Evolutionary conservation across 2,329 filamentous ascomycete species (phyloP), one percentile per base, ranked within the genome.

Genomic region (Talaromyces atroroseus): DNA sequence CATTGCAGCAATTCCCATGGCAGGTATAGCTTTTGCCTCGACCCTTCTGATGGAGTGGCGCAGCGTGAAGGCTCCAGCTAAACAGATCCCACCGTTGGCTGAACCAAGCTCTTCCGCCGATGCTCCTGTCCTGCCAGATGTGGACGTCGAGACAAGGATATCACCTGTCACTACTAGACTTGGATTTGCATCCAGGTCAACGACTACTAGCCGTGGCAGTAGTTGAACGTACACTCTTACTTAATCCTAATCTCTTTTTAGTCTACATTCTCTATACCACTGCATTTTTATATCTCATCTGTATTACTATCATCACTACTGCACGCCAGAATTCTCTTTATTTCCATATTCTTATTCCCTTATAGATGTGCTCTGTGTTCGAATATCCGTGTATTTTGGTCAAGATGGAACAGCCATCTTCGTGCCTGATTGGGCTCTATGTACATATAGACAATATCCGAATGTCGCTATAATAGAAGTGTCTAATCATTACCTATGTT

Each of bases 41-140:
- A 57, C 54, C 4, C 23, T 59, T 24, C 34, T 57, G 16, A 46
- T 59, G 49, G 58, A 59, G 36, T 59, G 58, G 58, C 50, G 54
- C 11, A 59, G 47, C 23, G 51, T 59, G 6, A 57, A 46, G 24
- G 38, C 21, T 21, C 51, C 50, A 10, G 45, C 32, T 24, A 36
- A 34, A 14, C 34, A 49, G 23, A 45, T 21, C 14, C 34, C 36
- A 18, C 24, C 44, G n/a, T 29, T 21, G 3, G n/a, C 45, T 5
- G 47, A 51, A 46, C 40, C 26, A 24, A 11, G 14, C 2, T 26
- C 36, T 21, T 36, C 24, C 10, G 34, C 50, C 5, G 47, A 36
- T n/a, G 34, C 21, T 2, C 49, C 57, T 14, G 38, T 59, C 12
- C 34, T 55, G 24, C 52, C 57, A 18, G 45, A 53, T 42, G 54